Base-by-base conservation (phyloP, 2,329 filamentous ascomycete genomes). In the Pyrenochaeta sp. region DNA sequence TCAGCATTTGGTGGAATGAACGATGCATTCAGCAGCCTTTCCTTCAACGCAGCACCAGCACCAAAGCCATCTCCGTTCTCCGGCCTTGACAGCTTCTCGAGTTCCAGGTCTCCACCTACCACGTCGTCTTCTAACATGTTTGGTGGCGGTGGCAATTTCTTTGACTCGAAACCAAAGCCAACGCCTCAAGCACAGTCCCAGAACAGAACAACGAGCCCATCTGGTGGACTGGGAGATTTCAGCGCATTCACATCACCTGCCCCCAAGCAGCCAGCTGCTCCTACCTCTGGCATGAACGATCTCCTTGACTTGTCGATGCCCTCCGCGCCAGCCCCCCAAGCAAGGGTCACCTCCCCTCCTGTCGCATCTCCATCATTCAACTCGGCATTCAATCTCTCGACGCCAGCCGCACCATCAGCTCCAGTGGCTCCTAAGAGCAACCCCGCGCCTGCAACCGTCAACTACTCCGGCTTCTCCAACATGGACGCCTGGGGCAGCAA, bases 401-500 rank as follows among this genome's bases (percentile, higher is more conserved):
- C 62, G 13, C 65, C 71, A 9, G 57, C 68, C 3, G 55, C 70
- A n/a, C 49, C 63, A 4, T 65, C 68, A 13, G 61, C 63, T 30
- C 72, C 75, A 14, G 56, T 76, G 10, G 48, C 65, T 21, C 46
- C 61, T 11, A 58, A 59, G 28, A 53, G 71, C 3, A 56, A 46
- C 37, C 67, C 68, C 3, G 61, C 69, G 1, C 57, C 64, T 10
- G 63, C 51, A 32, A 63, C 67, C 4, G 64, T 72, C 2, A 67
- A 60, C 38, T 73, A 75, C 37, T 71, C 72, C n/a, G 67, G 71
- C 8, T 72, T 80, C 28, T 75, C 74, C 15, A 76, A 74, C 51
- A 77, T 88, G 44, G 90, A 96, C 63, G 86, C 92, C 0, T 96
- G 91, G 90, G 91, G 90, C 31, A 82, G 78, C 8, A 83, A 82